Evolutionary conservation across 371 early-diverging fungal genomes (phyloP).

Genomic region (Batkoa obscura): DNA sequence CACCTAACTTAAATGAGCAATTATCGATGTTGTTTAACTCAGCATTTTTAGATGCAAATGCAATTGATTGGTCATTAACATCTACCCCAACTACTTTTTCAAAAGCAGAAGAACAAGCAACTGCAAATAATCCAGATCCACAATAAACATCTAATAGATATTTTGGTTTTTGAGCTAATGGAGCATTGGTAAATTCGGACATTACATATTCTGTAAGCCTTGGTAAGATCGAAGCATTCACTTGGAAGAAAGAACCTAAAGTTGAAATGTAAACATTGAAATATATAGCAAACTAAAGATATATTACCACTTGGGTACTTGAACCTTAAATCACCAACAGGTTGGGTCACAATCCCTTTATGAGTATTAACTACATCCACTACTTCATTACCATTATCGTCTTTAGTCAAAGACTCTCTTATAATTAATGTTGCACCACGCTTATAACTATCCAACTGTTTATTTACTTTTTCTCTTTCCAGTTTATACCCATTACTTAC

Average conservation of each 20-base stretch:
- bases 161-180: constrained; percentile 8
- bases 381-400: constrained; percentile 1
- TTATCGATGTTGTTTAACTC: constrained; percentile 29
- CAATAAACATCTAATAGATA: constrained; percentile 45
- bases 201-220: constrained; percentile 27
- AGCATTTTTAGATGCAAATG: constrained; percentile 33
- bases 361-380: constrained; percentile 16
- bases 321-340: constrained; percentile 17
- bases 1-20: constrained; percentile 27
- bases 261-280: constrained; percentile 17
- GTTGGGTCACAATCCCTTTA: constrained; percentile 16
- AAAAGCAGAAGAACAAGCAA: constrained; percentile 28
- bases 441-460: constrained; percentile 20
- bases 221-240: constrained; percentile 36
- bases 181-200: constrained; percentile 18
- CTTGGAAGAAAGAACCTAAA: constrained; percentile 42
- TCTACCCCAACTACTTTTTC: constrained; percentile 42
- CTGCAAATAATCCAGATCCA: constrained; percentile 44
- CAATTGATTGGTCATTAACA: constrained; percentile 26
- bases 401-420: constrained; percentile 19
- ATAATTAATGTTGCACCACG: constrained; percentile 31
- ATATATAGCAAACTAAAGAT: constrained; percentile 14
- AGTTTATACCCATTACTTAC: constrained; percentile 20
- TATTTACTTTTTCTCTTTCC: constrained; percentile 1
- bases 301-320: constrained; percentile 14